Evolutionary conservation across 192 early-diverging fungal species (phyloP).

Genomic region (Spizellomyces punctatus): DNA sequence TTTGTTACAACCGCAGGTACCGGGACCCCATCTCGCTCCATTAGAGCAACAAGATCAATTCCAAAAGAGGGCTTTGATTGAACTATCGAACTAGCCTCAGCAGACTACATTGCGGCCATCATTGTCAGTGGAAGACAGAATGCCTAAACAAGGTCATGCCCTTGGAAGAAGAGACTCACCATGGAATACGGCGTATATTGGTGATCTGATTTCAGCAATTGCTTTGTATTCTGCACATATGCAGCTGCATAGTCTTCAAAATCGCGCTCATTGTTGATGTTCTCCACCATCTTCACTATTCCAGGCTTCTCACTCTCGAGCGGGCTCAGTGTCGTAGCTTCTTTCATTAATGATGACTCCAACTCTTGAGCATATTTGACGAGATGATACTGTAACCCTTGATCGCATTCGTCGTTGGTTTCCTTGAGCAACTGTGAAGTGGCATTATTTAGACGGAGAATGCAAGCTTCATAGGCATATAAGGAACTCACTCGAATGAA

Average conservation of each 20-base stretch:
- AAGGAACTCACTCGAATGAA: constrained; percentile 69
- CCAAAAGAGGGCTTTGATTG: constrained; percentile 83
- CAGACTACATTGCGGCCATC: constrained; percentile 38
- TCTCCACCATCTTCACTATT: constrained; percentile 39
- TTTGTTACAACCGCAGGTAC: constrained; percentile 80
- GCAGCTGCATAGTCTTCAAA: constrained; percentile 39
- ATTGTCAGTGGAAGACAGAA: no score
- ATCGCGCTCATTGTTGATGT: constrained; percentile 47
- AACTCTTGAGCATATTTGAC: constrained; percentile 48
- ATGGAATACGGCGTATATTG: constrained; percentile 40
- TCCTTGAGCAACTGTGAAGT: constrained; percentile 62
- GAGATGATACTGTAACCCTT: constrained; percentile 69
- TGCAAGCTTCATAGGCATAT: neutral
- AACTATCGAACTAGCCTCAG: constrained; percentile 59
- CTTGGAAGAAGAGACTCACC: constrained; percentile 15
- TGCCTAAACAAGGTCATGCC: neutral
- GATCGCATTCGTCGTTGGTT: constrained; percentile 82
- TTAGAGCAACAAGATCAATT: constrained; percentile 67
- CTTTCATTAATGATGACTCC: constrained; percentile 74
- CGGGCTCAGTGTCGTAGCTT: constrained; percentile 70
- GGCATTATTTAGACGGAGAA: constrained; percentile 1
- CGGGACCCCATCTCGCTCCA: constrained; percentile 70
- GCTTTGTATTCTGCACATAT: constrained; percentile 17
- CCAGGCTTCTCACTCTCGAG: constrained; percentile 38
- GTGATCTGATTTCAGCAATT: constrained; percentile 44